A percentile compares a stretch with the other conserved stretches of the same genome.
Conservation (phyloP, 169 alveolate species). For the Cyclospora cayetanensis region DNA sequence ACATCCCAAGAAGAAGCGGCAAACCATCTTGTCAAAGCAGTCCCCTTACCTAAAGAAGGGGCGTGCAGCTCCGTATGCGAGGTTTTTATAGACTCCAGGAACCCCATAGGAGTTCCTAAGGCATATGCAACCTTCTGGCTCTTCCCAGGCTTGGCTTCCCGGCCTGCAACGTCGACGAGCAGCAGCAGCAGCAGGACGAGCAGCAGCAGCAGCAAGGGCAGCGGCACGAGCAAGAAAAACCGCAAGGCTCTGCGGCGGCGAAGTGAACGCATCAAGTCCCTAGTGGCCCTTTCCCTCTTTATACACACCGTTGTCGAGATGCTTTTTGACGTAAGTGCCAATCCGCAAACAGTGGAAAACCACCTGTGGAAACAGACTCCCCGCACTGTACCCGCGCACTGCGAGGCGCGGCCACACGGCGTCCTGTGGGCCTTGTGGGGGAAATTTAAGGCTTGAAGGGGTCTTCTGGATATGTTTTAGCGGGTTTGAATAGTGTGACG, state of each 20-base stretch:
- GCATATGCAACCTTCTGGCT: not conserved
- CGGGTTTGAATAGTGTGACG: no score
- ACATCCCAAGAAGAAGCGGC: not conserved
- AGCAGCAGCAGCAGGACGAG: not conserved
- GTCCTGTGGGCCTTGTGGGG: no score
- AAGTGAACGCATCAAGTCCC: not conserved
- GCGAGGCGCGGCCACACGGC: no score
- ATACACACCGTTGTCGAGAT: not conserved
- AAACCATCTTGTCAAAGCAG: not conserved
- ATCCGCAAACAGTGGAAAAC: no score
- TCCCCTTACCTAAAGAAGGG: not conserved
- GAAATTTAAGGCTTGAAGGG: no score
- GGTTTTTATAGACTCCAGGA: not conserved
- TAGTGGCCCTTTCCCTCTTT: not conserved
- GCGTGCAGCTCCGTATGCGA: not conserved
- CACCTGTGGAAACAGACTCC: no score
- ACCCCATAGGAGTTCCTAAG: not conserved
- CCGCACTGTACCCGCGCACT: no score
- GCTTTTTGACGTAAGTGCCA: not conserved
- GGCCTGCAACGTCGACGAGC: not conserved
- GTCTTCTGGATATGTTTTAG: no score
- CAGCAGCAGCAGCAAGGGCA: not conserved
- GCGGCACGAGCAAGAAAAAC: not conserved
- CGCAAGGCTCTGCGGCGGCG: not conserved
- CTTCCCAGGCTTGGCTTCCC: not conserved